A percentile compares a stretch with the other conserved stretches of the same genome.
Evolutionary conservation across 768 basidiomycete genomes (phyloP).

Genomic region (Leucocoprinus leucothites): DNA sequence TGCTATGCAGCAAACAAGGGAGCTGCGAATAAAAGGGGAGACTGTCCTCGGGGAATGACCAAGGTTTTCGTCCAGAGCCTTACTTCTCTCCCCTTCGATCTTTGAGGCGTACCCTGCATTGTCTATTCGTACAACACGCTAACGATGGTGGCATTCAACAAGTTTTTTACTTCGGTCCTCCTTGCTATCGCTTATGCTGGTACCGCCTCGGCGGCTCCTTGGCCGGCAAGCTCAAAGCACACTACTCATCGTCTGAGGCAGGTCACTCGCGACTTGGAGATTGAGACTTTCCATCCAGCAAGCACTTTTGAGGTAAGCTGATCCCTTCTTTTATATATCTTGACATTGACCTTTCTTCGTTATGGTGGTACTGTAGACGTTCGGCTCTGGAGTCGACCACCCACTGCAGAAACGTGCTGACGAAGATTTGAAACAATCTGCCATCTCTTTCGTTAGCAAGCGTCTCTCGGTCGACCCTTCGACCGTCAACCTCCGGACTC

Average conservation of each 20-base stretch:
- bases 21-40: background rate
- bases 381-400: slow-evolving; percentile 25
- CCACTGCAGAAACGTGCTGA: slow-evolving; percentile 18
- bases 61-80: background rate
- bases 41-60: background rate
- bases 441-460: slow-evolving; percentile 23
- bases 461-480: slow-evolving; percentile 21
- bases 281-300: slow-evolving; percentile 25
- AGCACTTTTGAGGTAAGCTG: slow-evolving; percentile 20
- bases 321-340: background rate
- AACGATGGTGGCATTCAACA: slow-evolving; percentile 10
- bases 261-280: slow-evolving; percentile 13
- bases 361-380: slow-evolving; percentile 18
- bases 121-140: background rate
- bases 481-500: slow-evolving; percentile 19
- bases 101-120: background rate
- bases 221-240: slow-evolving; percentile 14
- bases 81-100: background rate
- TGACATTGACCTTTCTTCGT: background rate
- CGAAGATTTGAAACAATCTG: slow-evolving; percentile 24
- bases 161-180: slow-evolving; percentile 14
- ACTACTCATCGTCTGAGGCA: slow-evolving; percentile 18
- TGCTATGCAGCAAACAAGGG: background rate
- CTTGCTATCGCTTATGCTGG: slow-evolving; percentile 10
- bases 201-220: slow-evolving; percentile 15